A percentile compares a stretch with the other conserved stretches of the same genome.
phyloP scores from a whole-genome alignment of 345 rosid species.

The Raphanus sativus region DNA sequence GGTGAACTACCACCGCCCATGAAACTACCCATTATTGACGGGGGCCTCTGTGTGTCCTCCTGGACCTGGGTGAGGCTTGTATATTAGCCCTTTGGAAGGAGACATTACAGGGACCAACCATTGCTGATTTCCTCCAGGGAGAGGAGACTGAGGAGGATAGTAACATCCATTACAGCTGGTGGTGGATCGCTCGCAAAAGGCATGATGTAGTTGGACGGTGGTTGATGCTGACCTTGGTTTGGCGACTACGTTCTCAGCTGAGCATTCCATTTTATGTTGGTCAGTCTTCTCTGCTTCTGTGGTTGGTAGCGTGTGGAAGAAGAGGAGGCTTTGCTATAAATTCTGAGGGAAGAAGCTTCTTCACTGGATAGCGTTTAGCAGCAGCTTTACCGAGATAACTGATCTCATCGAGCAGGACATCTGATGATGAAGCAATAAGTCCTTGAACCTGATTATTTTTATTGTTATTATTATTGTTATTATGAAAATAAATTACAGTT shows the following conservation, averaged over 20 bases:
- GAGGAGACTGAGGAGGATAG: slow-evolving; percentile 59
- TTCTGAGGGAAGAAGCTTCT: slow-evolving; percentile 50
- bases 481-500: slow-evolving; percentile 15
- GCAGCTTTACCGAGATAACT: slow-evolving; percentile 47
- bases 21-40: slow-evolving; percentile 39
- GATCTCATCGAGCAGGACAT: slow-evolving; percentile 58
- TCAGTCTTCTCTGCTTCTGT: slow-evolving; percentile 43
- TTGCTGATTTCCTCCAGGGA: slow-evolving; percentile 53
- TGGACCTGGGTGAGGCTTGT: slow-evolving; percentile 70
- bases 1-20: slow-evolving; percentile 37
- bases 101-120: slow-evolving; percentile 92
- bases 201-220: no score
- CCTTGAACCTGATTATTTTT: slow-evolving; percentile 74
- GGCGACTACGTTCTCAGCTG: slow-evolving; percentile 37
- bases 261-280: slow-evolving; percentile 40
- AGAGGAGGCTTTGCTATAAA: slow-evolving; percentile 43
- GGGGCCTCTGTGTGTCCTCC: slow-evolving; percentile 46
- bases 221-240: slow-evolving; percentile 39
- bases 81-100: slow-evolving; percentile 84
- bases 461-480: no score
- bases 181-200: no score
- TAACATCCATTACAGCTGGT: slow-evolving; percentile 35
- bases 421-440: slow-evolving; percentile 71
- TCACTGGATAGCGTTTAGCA: slow-evolving; percentile 43
- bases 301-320: slow-evolving; percentile 39